Evolutionary conservation across 2,329 filamentous ascomycete species (phyloP).

Genomic region (Ceratocystis alfenasii): DNA sequence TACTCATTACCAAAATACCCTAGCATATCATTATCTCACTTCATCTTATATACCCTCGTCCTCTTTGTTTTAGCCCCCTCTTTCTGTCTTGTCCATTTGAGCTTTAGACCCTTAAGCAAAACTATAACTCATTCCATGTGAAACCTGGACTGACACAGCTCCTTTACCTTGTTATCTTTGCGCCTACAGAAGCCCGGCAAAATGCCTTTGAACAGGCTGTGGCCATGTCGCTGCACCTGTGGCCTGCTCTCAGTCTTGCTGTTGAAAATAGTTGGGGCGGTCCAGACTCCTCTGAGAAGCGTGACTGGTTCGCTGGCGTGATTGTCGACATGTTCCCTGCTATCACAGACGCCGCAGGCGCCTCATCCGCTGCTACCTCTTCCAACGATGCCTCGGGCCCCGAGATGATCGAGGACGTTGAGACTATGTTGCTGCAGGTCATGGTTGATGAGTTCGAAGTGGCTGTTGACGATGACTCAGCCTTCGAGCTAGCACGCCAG

Average conservation of each 20-base stretch:
- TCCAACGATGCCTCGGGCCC: conserved; percentile 24
- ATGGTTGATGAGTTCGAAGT: conserved; percentile 96
- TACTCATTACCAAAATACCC: not conserved
- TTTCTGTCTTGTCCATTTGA: not conserved
- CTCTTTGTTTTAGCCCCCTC: not conserved
- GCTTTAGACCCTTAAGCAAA: conserved; percentile 1
- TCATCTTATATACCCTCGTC: conserved; percentile 15
- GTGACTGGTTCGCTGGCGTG: conserved; percentile 89
- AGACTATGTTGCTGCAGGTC: conserved; percentile 73
- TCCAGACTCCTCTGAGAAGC: conserved; percentile 69
- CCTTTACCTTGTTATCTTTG: conserved; percentile 8
- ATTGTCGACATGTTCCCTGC: conserved; percentile 70
- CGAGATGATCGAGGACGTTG: conserved; percentile 61
- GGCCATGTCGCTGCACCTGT: conserved; percentile 72
- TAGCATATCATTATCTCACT: conserved; percentile 16
- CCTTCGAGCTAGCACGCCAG: conserved; percentile 56
- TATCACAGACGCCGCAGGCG: conserved; percentile 37
- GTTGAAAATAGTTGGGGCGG: conserved; percentile 84
- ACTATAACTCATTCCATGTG: not conserved
- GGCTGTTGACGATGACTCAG: conserved; percentile 80
- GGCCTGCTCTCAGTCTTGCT: conserved; percentile 77
- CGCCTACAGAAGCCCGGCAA: conserved; percentile 41
- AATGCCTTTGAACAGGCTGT: conserved; percentile 74
- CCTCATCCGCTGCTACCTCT: conserved; percentile 26
- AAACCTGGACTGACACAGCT: conserved; percentile 20